phyloP scores from a whole-genome alignment of 176 grass and related monocot genomes.

The Eragrostis curvula region DNA sequence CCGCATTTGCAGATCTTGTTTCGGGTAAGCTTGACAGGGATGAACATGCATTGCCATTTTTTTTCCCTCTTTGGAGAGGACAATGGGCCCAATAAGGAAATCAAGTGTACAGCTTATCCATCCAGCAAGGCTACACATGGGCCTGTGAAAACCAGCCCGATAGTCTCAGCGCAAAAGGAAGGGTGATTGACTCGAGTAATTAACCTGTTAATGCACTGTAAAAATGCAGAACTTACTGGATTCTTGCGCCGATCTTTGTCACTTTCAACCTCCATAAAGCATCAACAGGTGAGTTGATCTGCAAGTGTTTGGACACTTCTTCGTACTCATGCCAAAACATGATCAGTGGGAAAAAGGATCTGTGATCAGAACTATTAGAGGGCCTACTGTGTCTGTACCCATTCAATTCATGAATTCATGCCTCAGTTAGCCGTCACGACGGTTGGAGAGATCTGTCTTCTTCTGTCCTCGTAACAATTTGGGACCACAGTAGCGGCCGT shows the following conservation, averaged over 20 bases:
- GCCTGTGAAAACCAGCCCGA: neutral
- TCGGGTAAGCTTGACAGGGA: too few species aligned
- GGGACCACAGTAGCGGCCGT: neutral
- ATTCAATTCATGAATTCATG: constrained; percentile 37
- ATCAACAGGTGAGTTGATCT: too few species aligned
- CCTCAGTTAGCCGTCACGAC: neutral
- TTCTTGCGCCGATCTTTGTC: too few species aligned
- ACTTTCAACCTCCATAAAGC: too few species aligned
- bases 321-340: too few species aligned
- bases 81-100: too few species aligned
- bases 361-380: constrained; percentile 16
- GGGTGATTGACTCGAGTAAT: neutral
- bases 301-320: too few species aligned
- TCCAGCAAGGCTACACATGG: neutral
- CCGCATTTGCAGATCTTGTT: too few species aligned
- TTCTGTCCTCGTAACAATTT: neutral
- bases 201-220: neutral
- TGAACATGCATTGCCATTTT: too few species aligned
- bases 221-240: neutral
- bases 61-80: too few species aligned
- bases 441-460: constrained; percentile 20
- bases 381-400: constrained; percentile 7
- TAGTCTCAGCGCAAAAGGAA: neutral
- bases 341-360: neutral
- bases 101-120: too few species aligned